Conservation (phyloP, 192 early-diverging fungal genomes). For the Rhizophagus prolifer region DNA sequence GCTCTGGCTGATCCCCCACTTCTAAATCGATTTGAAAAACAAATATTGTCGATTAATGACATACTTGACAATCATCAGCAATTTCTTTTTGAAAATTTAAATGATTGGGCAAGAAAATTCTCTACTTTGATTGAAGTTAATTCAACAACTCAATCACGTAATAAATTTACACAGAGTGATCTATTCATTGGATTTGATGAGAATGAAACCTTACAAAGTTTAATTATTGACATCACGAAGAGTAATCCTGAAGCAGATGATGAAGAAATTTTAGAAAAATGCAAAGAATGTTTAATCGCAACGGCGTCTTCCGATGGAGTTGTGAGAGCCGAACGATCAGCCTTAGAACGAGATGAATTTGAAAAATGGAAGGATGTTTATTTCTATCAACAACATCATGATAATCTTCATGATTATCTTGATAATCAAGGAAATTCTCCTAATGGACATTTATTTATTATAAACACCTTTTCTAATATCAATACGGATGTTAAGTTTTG, state of each 20-base stretch:
- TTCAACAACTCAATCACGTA: neutral
- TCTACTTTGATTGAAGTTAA: neutral
- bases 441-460: neutral
- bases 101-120: constrained; percentile 19
- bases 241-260: constrained; percentile 13
- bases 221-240: constrained; percentile 5
- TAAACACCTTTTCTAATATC: constrained; percentile 23
- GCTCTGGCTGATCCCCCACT: constrained; percentile 16
- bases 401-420: neutral
- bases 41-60: constrained; percentile 19
- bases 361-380: constrained; percentile 21
- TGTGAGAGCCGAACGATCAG: constrained; percentile 3
- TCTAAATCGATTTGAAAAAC: constrained; percentile 27
- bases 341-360: constrained; percentile 3
- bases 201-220: constrained; percentile 27
- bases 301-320: constrained; percentile 31
- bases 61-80: neutral
- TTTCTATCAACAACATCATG: constrained; percentile 4
- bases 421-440: neutral
- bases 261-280: constrained; percentile 14
- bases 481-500: constrained; percentile 16
- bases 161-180: constrained; percentile 7
- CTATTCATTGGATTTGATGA: constrained; percentile 28
- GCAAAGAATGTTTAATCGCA: constrained; percentile 21
- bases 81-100: neutral